Evolutionary conservation across 2,329 filamentous ascomycete species (phyloP).

Genomic region (Colletotrichum destructivum): DNA sequence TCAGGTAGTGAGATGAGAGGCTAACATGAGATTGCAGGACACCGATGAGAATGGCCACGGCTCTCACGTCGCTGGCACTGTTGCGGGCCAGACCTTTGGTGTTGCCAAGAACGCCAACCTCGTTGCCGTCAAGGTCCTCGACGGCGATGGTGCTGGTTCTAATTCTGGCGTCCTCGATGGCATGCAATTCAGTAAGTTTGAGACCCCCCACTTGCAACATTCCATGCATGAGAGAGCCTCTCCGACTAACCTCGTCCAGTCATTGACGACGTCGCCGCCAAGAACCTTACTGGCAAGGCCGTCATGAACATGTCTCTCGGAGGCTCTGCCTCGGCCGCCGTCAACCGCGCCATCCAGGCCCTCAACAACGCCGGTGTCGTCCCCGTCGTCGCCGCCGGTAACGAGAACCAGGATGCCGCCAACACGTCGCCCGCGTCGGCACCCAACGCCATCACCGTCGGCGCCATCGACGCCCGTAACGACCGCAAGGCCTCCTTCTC

Average conservation of each 20-base stretch:
- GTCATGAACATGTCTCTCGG: conserved; percentile 77
- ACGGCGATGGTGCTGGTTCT: conserved; percentile 62
- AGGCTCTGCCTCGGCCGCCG: conserved; percentile 61
- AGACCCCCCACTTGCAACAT: neutral
- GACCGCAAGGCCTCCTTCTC: conserved; percentile 68
- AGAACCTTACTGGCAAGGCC: conserved; percentile 64
- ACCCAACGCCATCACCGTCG: conserved; percentile 71
- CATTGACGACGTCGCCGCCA: conserved; percentile 60
- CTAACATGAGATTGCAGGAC: conserved; percentile 50
- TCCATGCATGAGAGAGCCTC: neutral
- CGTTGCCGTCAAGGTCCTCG: conserved; percentile 75
- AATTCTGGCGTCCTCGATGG: conserved; percentile 71
- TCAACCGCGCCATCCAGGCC: conserved; percentile 70
- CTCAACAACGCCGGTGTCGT: conserved; percentile 67
- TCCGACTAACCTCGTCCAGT: conserved; percentile 48
- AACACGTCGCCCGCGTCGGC: conserved; percentile 70
- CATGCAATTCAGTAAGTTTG: conserved; percentile 64
- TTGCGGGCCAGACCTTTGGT: conserved; percentile 73
- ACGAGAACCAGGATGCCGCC: conserved; percentile 67
- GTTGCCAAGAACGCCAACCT: conserved; percentile 72
- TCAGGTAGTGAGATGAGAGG: neutral
- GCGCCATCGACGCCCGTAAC: conserved; percentile 67
- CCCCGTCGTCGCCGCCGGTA: conserved; percentile 73
- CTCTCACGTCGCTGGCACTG: conserved; percentile 75
- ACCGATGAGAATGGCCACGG: conserved; percentile 75